Evolutionary conservation across 495 filamentous ascomycete species (phyloP).

Genomic region (Hypoxylon perforatum): DNA sequence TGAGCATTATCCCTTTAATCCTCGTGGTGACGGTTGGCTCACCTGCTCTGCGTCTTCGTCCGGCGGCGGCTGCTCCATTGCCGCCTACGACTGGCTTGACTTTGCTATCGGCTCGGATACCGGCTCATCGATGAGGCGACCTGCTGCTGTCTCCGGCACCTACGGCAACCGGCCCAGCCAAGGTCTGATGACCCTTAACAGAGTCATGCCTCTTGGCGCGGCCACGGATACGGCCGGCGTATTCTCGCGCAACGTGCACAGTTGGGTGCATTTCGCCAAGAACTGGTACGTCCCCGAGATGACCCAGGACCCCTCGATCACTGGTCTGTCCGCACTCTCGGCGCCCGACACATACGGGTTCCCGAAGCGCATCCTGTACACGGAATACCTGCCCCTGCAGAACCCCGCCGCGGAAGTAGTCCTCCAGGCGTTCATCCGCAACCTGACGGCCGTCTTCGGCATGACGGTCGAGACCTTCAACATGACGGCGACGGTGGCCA

Average conservation of each 20-base stretch:
- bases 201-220: conserved; percentile 59
- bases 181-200: conserved; percentile 55
- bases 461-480: conserved; percentile 54
- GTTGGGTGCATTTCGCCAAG: conserved; percentile 53
- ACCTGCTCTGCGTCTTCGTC: conserved; percentile 54
- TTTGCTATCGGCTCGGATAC: conserved; percentile 57
- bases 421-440: conserved; percentile 60
- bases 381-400: conserved; percentile 51
- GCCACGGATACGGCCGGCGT: conserved; percentile 59
- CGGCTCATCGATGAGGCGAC: conserved; percentile 60
- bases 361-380: conserved; percentile 51
- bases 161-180: conserved; percentile 61
- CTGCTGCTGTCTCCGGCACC: conserved; percentile 58
- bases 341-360: conserved; percentile 47
- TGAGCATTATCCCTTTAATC: conserved; percentile 59
- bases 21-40: conserved; percentile 59
- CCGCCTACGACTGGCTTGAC: conserved; percentile 61
- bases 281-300: conserved; percentile 52
- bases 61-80: conserved; percentile 52
- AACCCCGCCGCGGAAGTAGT: conserved; percentile 50
- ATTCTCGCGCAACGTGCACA: conserved; percentile 49
- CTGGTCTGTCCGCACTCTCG: conserved; percentile 46
- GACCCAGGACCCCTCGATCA: conserved; percentile 45
- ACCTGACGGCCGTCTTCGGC: conserved; percentile 66
- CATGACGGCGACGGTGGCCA: conserved; percentile 40